phyloP scores from a whole-genome alignment of 2,329 filamentous ascomycete genomes.

The Sarocladiaceae sp. region DNA sequence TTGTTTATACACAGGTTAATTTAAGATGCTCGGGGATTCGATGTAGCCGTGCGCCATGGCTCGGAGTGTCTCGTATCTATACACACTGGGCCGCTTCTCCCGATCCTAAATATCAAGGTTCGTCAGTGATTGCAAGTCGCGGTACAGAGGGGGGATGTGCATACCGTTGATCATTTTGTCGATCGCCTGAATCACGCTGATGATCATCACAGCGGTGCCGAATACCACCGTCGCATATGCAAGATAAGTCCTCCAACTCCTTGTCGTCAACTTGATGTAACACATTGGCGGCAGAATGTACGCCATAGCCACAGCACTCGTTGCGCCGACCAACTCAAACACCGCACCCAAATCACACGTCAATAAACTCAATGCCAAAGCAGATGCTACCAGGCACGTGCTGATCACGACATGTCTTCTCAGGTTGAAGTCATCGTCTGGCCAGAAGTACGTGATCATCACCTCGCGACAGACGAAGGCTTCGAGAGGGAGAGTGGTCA shows the following conservation, averaged over 20 bases:
- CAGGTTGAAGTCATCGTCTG: conserved; percentile 70
- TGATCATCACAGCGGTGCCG: conserved; percentile 74
- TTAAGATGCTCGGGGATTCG: too few species aligned
- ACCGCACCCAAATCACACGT: conserved; percentile 93
- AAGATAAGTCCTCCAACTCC: conserved; percentile 69
- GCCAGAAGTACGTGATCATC: conserved; percentile 80
- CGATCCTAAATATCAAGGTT: not conserved
- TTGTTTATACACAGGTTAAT: too few species aligned
- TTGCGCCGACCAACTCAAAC: conserved; percentile 94
- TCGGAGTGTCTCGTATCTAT: not conserved
- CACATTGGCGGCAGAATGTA: conserved; percentile 95
- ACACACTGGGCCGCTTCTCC: conserved; percentile 11
- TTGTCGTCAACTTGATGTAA: conserved; percentile 85
- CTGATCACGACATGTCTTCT: conserved; percentile 84
- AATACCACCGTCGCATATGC: conserved; percentile 72
- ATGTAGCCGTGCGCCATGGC: too few species aligned
- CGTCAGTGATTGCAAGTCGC: not conserved
- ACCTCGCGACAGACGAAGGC: conserved; percentile 97
- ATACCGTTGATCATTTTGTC: conserved; percentile 58
- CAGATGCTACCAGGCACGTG: conserved; percentile 72
- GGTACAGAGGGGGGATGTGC: conserved; percentile 14
- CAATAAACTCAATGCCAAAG: conserved; percentile 72
- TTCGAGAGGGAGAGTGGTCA: conserved; percentile 92
- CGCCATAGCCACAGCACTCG: conserved; percentile 86
- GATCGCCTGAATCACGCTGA: conserved; percentile 70